Percentiles rank a stretch among this genome's conserved stretches.
Evolutionary conservation across 345 rosid species (phyloP).

Genomic region (Odontarrhena argentea): DNA sequence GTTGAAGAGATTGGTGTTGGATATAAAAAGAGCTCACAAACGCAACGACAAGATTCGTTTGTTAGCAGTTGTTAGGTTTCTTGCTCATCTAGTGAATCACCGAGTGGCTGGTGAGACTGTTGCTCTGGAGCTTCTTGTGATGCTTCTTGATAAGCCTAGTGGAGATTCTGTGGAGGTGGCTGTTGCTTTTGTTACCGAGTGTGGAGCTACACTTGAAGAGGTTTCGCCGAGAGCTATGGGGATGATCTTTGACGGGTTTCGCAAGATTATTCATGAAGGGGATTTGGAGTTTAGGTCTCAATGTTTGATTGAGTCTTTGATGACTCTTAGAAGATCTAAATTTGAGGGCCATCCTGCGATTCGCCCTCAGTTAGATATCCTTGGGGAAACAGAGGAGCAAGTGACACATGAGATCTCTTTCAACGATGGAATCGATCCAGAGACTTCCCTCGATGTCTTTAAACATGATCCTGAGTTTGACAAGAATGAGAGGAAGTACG

Average conservation of each 20-base stretch:
- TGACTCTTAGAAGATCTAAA: slow-evolving; percentile 61
- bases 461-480: slow-evolving; percentile 53
- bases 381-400: slow-evolving; percentile 61
- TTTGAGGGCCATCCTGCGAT: slow-evolving; percentile 56
- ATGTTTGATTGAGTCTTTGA: slow-evolving; percentile 63
- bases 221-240: slow-evolving; percentile 55
- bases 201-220: slow-evolving; percentile 74
- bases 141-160: slow-evolving; percentile 66
- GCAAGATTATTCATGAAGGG: slow-evolving; percentile 69
- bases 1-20: slow-evolving; percentile 59
- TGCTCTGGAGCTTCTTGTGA: slow-evolving; percentile 61
- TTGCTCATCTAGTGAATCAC: slow-evolving; percentile 74
- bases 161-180: slow-evolving; percentile 81
- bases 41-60: slow-evolving; percentile 69
- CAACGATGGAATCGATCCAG: slow-evolving; percentile 55
- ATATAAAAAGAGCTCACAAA: slow-evolving; percentile 62
- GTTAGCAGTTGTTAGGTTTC: slow-evolving; percentile 64
- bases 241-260: slow-evolving; percentile 60
- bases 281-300: slow-evolving; percentile 68
- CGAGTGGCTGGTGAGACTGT: slow-evolving; percentile 67
- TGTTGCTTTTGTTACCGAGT: slow-evolving; percentile 68
- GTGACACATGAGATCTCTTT: slow-evolving; percentile 68
- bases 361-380: slow-evolving; percentile 64
- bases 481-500: slow-evolving; percentile 54
- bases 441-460: slow-evolving; percentile 60